These are phyloP conservation scores for Elasticomyces elasticus DNA, from an alignment of 495 filamentous ascomycete genomes.

Conservation along the genomic window DNA sequence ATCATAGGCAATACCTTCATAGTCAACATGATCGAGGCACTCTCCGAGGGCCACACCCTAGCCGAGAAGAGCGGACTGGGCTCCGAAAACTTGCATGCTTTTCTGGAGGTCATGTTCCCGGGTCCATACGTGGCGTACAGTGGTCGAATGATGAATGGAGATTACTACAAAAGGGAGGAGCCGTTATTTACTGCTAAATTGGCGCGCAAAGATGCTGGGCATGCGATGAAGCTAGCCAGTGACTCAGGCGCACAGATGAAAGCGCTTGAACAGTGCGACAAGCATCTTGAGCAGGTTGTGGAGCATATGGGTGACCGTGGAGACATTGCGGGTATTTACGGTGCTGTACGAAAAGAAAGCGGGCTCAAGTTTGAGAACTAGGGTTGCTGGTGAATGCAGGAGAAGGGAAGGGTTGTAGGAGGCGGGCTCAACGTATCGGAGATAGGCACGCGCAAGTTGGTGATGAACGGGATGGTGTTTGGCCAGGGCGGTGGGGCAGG, in stretches of 20 bases:
- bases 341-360: conserved; percentile 56
- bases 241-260: conserved; percentile 51
- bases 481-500: too few species aligned
- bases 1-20: conserved; percentile 82
- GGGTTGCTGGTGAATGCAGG: too few species aligned
- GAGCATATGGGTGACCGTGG: conserved; percentile 62
- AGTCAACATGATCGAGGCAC: conserved; percentile 66
- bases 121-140: conserved; percentile 62
- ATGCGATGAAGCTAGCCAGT: conserved; percentile 59
- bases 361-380: conserved; percentile 56
- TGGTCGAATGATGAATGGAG: conserved; percentile 60
- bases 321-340: conserved; percentile 79
- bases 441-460: too few species aligned
- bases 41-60: conserved; percentile 64
- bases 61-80: conserved; percentile 78
- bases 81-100: conserved; percentile 54
- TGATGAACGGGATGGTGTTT: too few species aligned
- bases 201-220: conserved; percentile 73
- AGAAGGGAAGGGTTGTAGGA: too few species aligned
- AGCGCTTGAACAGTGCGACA: conserved; percentile 56
- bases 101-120: conserved; percentile 55
- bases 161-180: conserved; percentile 60
- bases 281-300: conserved; percentile 59
- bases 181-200: conserved; percentile 82
- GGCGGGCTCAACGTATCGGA: too few species aligned